Base-by-base conservation (phyloP, 2,329 filamentous ascomycete species). In the Fusarium veterinarium region DNA sequence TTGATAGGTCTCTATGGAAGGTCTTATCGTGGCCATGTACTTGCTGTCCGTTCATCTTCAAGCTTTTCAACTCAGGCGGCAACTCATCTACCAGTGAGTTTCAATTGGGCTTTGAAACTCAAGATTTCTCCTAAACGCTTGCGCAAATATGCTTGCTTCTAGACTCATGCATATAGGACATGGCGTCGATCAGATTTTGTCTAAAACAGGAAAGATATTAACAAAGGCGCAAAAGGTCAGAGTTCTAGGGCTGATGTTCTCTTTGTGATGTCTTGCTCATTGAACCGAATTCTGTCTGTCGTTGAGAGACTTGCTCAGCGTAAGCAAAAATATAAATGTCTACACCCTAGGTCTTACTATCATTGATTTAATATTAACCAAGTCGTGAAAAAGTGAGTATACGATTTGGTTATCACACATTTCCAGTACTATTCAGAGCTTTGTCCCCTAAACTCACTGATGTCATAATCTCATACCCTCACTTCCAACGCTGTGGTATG, bases 291-390 rank as follows among this genome's bases (percentile, higher is more conserved):
- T 5, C 1, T 31, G 6, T 31, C 10, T 48, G 6, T 17, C 13
- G 6, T 17, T n/a, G 5, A 28, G 28, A 28, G 28, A 28, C 4
- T 16, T 17, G 2, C 45, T 30, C 7, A 14, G 30, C 10, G 30
- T 13, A 49, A 8, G 30, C 11, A 49, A 20, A 23, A 31, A 23
- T 23, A 10, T 8, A 17, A 31, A n/a, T 9, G 6, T 48, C 9
- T n/a, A 5, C 8, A 4, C 14, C 3, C 5, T 2, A n/a, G 0
- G 9, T 31, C 45, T 31, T 5, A 4, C 0, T n/a, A 2, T 8
- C 9, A n/a, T 1, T n/a, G 3, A 4, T 23, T 8, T 5, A n/a
- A 11, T n/a, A 4, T 6, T 16, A 3, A 3, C 1, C 19, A n/a
- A n/a, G 44, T 30, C 13, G 10, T n/a, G 3, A 46, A 48, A 48